phyloP scores from a whole-genome alignment of 2,329 filamentous ascomycete genomes.

The Exophiala bonariae region DNA sequence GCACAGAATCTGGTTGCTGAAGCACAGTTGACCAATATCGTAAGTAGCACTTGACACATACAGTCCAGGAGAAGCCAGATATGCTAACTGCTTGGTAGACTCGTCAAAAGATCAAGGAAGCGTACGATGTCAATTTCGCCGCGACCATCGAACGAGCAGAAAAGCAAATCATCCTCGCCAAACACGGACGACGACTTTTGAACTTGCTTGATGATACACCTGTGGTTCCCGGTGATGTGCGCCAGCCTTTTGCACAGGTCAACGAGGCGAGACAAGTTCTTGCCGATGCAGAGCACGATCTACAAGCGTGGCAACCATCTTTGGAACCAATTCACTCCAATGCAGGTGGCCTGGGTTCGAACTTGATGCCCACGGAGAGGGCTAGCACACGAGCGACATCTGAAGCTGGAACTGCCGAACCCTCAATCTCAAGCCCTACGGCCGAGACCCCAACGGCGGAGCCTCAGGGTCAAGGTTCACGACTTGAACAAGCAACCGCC shows the following conservation, averaged over 20 bases:
- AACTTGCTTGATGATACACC: conserved; percentile 86
- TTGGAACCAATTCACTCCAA: conserved; percentile 55
- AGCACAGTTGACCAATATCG: conserved; percentile 92
- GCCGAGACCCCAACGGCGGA: conserved; percentile 16
- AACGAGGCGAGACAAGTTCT: conserved; percentile 78
- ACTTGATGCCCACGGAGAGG: conserved; percentile 35
- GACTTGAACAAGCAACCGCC: conserved; percentile 26
- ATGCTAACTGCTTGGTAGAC: conserved; percentile 58
- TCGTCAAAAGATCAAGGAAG: conserved; percentile 92
- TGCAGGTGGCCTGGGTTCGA: conserved; percentile 48
- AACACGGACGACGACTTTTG: conserved; percentile 82
- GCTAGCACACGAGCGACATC: conserved; percentile 19
- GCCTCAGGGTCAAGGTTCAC: conserved; percentile 22
- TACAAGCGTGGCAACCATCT: conserved; percentile 69
- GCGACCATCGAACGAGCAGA: conserved; percentile 94
- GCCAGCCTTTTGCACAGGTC: conserved; percentile 65
- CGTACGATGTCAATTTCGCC: conserved; percentile 83
- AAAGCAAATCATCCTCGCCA: conserved; percentile 92
- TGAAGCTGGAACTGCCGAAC: conserved; percentile 11
- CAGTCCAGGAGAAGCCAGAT: not conserved
- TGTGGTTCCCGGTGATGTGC: conserved; percentile 79
- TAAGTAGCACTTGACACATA: conserved; percentile 47
- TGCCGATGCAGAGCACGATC: conserved; percentile 87
- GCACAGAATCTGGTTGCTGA: conserved; percentile 95
- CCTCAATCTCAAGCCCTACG: conserved; percentile 1